These are phyloP conservation scores for Hanseniaspora gamundiae DNA, from an alignment of 1,139 yeast species.

Conservation along the genomic window DNA sequence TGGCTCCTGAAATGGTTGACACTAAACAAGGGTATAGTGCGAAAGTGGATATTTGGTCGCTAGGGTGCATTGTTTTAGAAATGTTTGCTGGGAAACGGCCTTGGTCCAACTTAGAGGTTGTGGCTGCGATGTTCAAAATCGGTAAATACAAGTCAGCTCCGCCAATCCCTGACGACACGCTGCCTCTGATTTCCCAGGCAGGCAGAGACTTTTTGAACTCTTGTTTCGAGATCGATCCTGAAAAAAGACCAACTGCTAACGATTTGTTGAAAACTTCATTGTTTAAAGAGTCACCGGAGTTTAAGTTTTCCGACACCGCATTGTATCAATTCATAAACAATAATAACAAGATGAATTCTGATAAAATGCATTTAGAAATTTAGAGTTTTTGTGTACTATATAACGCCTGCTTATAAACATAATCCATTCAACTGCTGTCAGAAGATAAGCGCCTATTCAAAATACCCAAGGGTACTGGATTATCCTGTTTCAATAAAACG, in stretches of 20 bases:
- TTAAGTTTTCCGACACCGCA: conserved; percentile 51
- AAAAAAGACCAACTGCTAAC: conserved; percentile 76
- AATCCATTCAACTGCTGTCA: not conserved
- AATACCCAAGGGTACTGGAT: not conserved
- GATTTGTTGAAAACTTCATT: conserved; percentile 53
- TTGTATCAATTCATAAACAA: conserved; percentile 44
- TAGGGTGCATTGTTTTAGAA: conserved; percentile 92
- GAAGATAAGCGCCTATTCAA: not conserved
- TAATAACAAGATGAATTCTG: conserved; percentile 33
- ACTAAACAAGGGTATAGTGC: conserved; percentile 92
- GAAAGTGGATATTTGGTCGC: conserved; percentile 83
- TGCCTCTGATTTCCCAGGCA: conserved; percentile 43
- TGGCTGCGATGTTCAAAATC: conserved; percentile 60
- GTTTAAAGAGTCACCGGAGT: conserved; percentile 35
- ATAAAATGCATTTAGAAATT: conserved; percentile 13
- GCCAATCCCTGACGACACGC: conserved; percentile 84
- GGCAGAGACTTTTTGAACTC: conserved; percentile 62
- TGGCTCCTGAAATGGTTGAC: conserved; percentile 98
- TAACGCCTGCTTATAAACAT: not conserved
- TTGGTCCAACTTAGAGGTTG: conserved; percentile 71
- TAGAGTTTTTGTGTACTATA: too few relatives aligned
- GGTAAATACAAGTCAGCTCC: conserved; percentile 78
- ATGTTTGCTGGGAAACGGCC: conserved; percentile 86
- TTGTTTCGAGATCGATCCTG: conserved; percentile 78
- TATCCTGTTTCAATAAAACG: not conserved